These are phyloP conservation scores for Phytophthora fragariaefolia DNA, from an alignment of 352 stramenopile genomes.

Conservation along the genomic window DNA sequence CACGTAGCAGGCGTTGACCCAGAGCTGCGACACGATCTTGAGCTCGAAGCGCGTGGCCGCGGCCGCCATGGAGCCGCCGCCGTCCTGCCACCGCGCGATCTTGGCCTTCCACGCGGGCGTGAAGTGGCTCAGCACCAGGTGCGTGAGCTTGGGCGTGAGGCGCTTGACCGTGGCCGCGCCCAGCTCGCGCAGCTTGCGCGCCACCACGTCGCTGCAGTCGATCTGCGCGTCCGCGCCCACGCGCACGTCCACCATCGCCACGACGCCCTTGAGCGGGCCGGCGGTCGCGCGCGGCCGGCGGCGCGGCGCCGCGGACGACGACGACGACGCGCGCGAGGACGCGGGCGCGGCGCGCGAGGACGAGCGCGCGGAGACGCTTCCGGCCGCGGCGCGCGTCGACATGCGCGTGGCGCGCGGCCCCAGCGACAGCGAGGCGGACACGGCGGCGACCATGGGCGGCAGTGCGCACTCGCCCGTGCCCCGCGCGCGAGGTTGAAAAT, in stretches of 20 bases:
- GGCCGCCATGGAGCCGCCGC: constrained; percentile 40
- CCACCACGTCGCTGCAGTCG: constrained; percentile 80
- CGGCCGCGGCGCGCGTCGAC: constrained; percentile 1
- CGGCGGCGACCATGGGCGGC: constrained; percentile 59
- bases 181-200: constrained; percentile 66
- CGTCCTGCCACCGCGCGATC: constrained; percentile 67
- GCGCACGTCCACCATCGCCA: constrained; percentile 80
- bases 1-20: constrained; percentile 84
- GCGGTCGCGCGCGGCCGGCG: constrained; percentile 18
- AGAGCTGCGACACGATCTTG: constrained; percentile 84
- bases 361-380: neutral
- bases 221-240: constrained; percentile 73
- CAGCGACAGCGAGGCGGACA: constrained; percentile 63
- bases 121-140: constrained; percentile 81
- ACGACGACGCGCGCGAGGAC: constrained; percentile 1
- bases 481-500: neutral
- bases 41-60: constrained; percentile 43
- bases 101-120: constrained; percentile 74
- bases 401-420: constrained; percentile 10
- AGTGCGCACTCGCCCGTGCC: neutral
- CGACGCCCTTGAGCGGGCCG: constrained; percentile 52
- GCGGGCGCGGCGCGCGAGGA: neutral
- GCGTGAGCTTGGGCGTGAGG: constrained; percentile 68
- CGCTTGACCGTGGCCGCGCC: constrained; percentile 76
- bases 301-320: constrained; percentile 16